phyloP scores from a whole-genome alignment of 257 asterid genomes.

The Penstemon eatonii region DNA sequence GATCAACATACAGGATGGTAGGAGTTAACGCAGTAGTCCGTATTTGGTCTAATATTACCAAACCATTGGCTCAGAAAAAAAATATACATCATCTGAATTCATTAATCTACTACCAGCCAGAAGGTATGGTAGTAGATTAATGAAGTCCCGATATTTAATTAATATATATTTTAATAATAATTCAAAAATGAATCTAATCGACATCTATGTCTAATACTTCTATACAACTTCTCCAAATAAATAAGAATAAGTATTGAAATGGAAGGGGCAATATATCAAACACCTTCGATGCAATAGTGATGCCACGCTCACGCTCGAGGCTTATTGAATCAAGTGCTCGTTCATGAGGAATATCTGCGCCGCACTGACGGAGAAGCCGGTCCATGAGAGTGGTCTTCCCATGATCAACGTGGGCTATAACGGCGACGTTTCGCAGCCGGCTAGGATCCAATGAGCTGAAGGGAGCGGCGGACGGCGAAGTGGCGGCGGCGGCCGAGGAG shows the following conservation, averaged over 20 bases:
- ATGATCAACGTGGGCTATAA: conserved; percentile 96
- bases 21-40: not conserved
- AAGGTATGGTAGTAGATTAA: conserved; percentile 34
- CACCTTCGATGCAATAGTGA: conserved; percentile 96
- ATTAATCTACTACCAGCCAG: conserved; percentile 46
- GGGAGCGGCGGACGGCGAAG: conserved; percentile 38
- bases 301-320: conserved; percentile 97
- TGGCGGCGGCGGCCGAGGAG: conserved; percentile 51
- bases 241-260: not conserved
- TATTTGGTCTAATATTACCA: conserved; percentile 15
- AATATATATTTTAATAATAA: not conserved
- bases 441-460: conserved; percentile 55
- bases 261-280: not conserved
- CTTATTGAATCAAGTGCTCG: conserved; percentile 89
- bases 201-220: not conserved
- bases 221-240: no score
- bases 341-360: conserved; percentile 95
- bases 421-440: conserved; percentile 85
- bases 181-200: not conserved
- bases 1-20: conserved; percentile 4
- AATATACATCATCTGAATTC: conserved; percentile 34
- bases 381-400: conserved; percentile 99
- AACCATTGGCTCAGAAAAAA: conserved; percentile 69
- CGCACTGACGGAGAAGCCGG: conserved; percentile 95
- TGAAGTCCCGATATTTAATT: conserved; percentile 58